A percentile compares a stretch with the other conserved stretches of the same genome.
These are phyloP conservation scores for Xanthoceras sorbifolium DNA, from an alignment of 345 rosid species.

Conservation along the genomic window DNA sequence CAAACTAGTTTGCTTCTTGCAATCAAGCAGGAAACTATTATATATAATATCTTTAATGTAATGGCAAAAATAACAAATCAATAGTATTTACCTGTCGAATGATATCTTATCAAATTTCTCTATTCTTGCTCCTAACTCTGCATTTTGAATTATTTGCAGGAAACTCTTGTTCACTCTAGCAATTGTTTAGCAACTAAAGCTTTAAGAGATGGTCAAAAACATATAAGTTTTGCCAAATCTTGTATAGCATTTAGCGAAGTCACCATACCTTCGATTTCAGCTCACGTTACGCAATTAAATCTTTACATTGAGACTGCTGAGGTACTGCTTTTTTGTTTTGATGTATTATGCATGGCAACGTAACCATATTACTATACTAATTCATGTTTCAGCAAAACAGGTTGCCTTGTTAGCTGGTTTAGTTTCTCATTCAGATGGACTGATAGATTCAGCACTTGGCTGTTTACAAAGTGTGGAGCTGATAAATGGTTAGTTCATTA, in stretches of 20 bases:
- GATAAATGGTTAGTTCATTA: constrained; percentile 56
- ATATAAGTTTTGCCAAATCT: constrained; percentile 60
- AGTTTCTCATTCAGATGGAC: constrained; percentile 74
- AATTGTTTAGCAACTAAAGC: constrained; percentile 69
- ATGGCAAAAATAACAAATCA: constrained; percentile 6
- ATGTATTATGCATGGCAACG: constrained; percentile 1
- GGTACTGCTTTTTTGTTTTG: constrained; percentile 48
- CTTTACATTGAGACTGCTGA: constrained; percentile 89
- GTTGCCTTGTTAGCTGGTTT: constrained; percentile 78
- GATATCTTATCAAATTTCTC: neutral
- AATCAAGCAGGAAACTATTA: neutral
- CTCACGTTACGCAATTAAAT: constrained; percentile 56
- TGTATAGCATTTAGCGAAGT: constrained; percentile 89
- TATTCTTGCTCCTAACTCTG: constrained; percentile 12
- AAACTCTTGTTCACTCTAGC: constrained; percentile 76
- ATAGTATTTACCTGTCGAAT: neutral
- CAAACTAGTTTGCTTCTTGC: constrained; percentile 3
- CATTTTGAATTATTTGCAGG: constrained; percentile 53
- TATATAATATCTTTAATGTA: neutral
- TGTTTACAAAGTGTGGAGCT: constrained; percentile 51
- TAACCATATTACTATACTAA: constrained; percentile 24
- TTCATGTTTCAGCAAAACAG: constrained; percentile 40
- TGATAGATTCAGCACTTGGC: constrained; percentile 60
- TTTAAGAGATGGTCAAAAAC: constrained; percentile 50
- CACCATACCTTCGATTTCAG: constrained; percentile 73